phyloP scores from a whole-genome alignment of 2,329 filamentous ascomycete genomes.

The Xylariales sp. region DNA sequence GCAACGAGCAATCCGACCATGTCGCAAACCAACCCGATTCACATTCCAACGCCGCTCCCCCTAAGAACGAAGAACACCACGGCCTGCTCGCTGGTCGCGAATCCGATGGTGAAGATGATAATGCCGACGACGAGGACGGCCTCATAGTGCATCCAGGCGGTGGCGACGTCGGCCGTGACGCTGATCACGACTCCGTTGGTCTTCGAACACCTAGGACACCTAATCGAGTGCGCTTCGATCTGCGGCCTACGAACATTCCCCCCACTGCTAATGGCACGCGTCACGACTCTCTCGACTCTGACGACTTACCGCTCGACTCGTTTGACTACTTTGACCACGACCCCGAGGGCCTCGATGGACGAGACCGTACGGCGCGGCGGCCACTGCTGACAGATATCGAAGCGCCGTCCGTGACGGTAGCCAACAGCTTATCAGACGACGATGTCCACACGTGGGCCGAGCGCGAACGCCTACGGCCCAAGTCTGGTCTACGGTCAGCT shows the following conservation, averaged over 20 bases:
- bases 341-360: conserved; percentile 50
- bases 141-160: conserved; percentile 45
- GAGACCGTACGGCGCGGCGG: conserved; percentile 58
- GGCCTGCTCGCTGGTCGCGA: conserved; percentile 52
- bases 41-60: conserved; percentile 41
- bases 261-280: conserved; percentile 43
- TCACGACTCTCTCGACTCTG: conserved; percentile 36
- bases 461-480: conserved; percentile 73
- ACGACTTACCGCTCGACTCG: conserved; percentile 26
- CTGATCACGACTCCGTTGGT: conserved; percentile 29
- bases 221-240: conserved; percentile 74
- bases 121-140: conserved; percentile 38
- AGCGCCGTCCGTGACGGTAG: conserved; percentile 76
- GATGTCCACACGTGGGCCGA: conserved; percentile 63
- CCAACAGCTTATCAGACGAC: conserved; percentile 62
- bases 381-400: conserved; percentile 79
- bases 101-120: conserved; percentile 42
- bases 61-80: conserved; percentile 53
- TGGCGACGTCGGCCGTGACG: conserved; percentile 14
- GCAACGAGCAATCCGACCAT: conserved; percentile 43
- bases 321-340: conserved; percentile 50
- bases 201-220: conserved; percentile 64
- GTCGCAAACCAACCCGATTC: conserved; percentile 24
- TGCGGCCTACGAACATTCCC: conserved; percentile 51
- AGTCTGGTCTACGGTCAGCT: conserved; percentile 85